These are phyloP conservation scores for Sugiyamaella japonica DNA, from an alignment of 1,139 yeast genomes.

Conservation along the genomic window DNA sequence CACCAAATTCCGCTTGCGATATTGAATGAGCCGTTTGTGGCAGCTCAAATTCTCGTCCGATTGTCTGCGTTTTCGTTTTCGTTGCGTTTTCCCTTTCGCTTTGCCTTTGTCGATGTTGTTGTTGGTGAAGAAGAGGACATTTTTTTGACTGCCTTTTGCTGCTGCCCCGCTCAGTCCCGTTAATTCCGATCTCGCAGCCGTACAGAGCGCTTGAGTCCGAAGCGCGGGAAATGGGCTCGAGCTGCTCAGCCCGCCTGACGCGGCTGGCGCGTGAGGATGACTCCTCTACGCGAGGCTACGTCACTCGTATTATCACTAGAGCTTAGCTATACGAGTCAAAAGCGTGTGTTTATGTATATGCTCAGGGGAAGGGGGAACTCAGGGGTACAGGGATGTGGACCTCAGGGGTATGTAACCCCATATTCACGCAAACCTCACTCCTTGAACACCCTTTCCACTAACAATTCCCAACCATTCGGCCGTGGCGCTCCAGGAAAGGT, in stretches of 20 bases:
- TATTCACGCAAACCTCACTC: conserved; percentile 48
- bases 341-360: too few relatives aligned
- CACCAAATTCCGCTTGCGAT: too few relatives aligned
- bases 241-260: background rate
- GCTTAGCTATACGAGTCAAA: background rate
- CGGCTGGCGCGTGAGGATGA: background rate
- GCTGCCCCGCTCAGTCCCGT: background rate
- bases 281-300: background rate
- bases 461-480: conserved; percentile 86
- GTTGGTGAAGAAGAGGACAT: background rate
- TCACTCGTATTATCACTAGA: background rate
- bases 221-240: background rate
- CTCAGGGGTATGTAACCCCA: conserved; percentile 8
- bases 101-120: too few relatives aligned
- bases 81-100: too few relatives aligned
- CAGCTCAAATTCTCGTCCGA: too few relatives aligned
- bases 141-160: background rate
- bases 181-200: conserved; percentile 1
- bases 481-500: conserved; percentile 67
- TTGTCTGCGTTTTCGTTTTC: too few relatives aligned
- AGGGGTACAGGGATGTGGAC: too few relatives aligned
- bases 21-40: too few relatives aligned
- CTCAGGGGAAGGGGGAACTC: too few relatives aligned
- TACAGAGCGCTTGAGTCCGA: background rate
- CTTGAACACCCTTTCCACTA: conserved; percentile 79